Evolutionary conservation across 83 land plant genomes (phyloP), one percentile per base, ranked within the genome.

Genomic region (Larix sibirica): DNA sequence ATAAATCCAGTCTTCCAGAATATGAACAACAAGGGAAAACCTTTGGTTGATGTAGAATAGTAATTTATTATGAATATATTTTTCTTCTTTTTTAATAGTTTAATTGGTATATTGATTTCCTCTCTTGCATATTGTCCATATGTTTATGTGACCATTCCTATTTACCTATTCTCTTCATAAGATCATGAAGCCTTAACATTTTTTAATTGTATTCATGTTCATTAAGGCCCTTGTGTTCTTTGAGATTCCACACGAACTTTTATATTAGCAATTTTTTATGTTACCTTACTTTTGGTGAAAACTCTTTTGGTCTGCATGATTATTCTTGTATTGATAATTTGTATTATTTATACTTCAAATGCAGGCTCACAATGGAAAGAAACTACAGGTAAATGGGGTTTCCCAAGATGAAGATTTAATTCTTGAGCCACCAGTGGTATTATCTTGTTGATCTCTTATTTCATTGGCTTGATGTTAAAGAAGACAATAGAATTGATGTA

Each of bases 371-470:
- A 84, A 84, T 87, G 96, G 94, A 17, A 90, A 90, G 83, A n/a
- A n/a, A n/a, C 68, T 94, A 81, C 8, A 84, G 69, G 91, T 94
- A 23, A 94, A 94, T 87, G 94, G 92, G 7, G 81, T 87, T 71
- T 83, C 50, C 26, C 89, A 90, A 86, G 88, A 92, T 67, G 96
- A 92, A 78, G 90, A 94, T 12, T 94, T 94, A 42, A 83, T 94
- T 65, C 61, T 92, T 54, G 96, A 94, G 90, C 92, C 94, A 38
- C 87, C 90, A 82, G 62, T 85, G 92, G 95, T 93, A 84, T 40
- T 21, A n/a, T 62, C 47, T 26, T 6, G 44, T 6, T 67, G n/a
- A 79, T 70, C 14, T 56, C 47, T 67, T 3, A 14, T 56, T 81
- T 82, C 38, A 20, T 20, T 17, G 24, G 66, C 75, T n/a, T 8